Evolutionary conservation across 805 yeast genomes (phyloP), one percentile per base, ranked within the genome.

Genomic region (Kuraishia ogatae): DNA sequence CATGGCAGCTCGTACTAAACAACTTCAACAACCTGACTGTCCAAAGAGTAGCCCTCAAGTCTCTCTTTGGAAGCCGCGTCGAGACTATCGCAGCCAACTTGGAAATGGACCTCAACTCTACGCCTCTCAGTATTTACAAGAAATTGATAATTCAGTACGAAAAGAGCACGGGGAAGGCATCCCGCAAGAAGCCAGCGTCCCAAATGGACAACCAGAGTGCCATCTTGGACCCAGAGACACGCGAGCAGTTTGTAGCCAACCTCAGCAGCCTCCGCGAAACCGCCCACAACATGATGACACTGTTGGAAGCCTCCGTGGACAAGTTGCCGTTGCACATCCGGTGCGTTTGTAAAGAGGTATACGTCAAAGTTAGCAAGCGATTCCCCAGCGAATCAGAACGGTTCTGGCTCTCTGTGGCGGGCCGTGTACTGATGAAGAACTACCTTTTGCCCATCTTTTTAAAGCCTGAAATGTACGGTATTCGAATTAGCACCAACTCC

Each of bases 171-270:
- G 51, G 57, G 59, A 17, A 64, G 66, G 56, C 70, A 62, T 67
- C 73, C 65, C 43, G 17, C 4, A 70, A 57, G 11, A 66, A 67
- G 50, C 66, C 75, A 56, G 50, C 35, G 20, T 24, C n/a, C 5
- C 50, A 43, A 2, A 62, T 72, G 2, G 67, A 74, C 21, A 64
- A 77, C 2, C 65, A 82, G 3, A 84, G 72, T 46, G 96, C 98
- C 1, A 89, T 93, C 58, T 86, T 85, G 59, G 92, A 89, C 60
- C 79, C 83, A 1, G 83, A 79, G n/a, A 90, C 93, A 0, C 79
- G 94, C 39, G 69, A 71, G 0, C 75, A 77, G 49, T 94, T 89
- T 66, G 84, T 94, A 39, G 69, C 75, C 39, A 92, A 94, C 61
- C 72, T 94, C 62, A 88, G 88, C 68, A 72, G 73, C 22, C 70